A percentile compares a stretch with the other conserved stretches of the same genome.
Conservation (phyloP, 2,329 filamentous ascomycete species). For the Fusarium papillatum region DNA sequence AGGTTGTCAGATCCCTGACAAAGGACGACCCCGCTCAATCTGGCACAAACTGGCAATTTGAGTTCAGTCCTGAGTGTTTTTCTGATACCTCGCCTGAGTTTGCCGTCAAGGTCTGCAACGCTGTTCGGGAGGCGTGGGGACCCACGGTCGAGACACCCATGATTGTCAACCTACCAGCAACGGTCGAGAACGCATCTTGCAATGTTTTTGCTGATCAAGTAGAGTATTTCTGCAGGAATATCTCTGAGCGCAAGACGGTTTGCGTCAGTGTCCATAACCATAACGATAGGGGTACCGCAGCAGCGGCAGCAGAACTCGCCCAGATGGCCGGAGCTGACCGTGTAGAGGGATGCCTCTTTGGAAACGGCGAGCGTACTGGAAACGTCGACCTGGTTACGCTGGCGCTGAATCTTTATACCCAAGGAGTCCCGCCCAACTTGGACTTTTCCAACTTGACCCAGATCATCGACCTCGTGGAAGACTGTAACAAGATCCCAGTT, state of each 20-base stretch:
- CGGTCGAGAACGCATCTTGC: slow-evolving; percentile 93
- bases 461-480: neutral
- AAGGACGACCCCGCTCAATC: slow-evolving; percentile 77
- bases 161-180: slow-evolving; percentile 97
- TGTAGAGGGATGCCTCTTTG: neutral
- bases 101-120: slow-evolving; percentile 86
- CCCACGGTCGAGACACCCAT: slow-evolving; percentile 84
- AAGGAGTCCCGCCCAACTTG: neutral
- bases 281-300: neutral
- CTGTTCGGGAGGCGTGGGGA: slow-evolving; percentile 94
- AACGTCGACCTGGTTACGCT: neutral
- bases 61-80: slow-evolving; percentile 91
- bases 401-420: neutral
- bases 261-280: slow-evolving; percentile 64
- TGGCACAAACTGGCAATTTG: slow-evolving; percentile 80
- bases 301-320: neutral
- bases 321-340: neutral
- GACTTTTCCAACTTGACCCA: neutral
- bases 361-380: neutral
- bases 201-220: slow-evolving; percentile 98
- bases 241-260: slow-evolving; percentile 87
- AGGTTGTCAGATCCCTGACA: slow-evolving; percentile 89
- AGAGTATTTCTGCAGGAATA: slow-evolving; percentile 92
- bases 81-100: slow-evolving; percentile 92
- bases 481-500: neutral